A percentile compares a stretch with the other conserved stretches of the same genome.
Evolutionary conservation across 176 grass and related monocot species (phyloP).

Genomic region (Raddia distichophylla): DNA sequence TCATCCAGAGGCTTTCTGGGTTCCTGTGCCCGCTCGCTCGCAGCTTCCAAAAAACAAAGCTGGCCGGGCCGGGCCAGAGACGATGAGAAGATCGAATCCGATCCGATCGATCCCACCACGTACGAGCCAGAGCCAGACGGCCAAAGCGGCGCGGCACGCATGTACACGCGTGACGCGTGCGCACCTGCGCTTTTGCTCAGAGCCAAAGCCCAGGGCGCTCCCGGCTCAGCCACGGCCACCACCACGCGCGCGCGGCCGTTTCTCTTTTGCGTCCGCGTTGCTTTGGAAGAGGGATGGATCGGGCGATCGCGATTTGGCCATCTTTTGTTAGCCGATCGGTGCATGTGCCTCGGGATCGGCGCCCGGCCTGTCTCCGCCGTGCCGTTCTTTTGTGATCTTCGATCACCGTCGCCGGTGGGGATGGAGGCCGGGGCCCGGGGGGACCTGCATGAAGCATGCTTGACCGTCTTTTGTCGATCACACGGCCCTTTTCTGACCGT

Average conservation of each 20-base stretch:
- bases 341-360: conserved; percentile 2
- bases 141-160: no score
- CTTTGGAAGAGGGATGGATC: not conserved
- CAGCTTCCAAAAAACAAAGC: conserved; percentile 22
- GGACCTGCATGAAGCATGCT: not conserved
- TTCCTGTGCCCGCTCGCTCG: not conserved
- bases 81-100: conserved; percentile 13
- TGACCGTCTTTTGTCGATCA: not conserved
- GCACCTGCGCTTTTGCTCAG: not conserved
- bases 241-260: not conserved
- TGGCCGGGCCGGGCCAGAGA: not conserved
- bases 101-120: conserved; percentile 25
- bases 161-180: no score
- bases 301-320: not conserved
- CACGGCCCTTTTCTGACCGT: not conserved
- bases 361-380: not conserved
- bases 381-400: not conserved
- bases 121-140: not conserved
- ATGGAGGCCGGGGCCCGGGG: no score
- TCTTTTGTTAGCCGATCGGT: not conserved
- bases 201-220: not conserved
- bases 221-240: not conserved
- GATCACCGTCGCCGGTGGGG: not conserved
- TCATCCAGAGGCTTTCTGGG: conserved; percentile 8
- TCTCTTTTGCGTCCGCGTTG: no score